Evolutionary conservation across 495 filamentous ascomycete genomes (phyloP).

Genomic region (Hypoxylon perforatum): DNA sequence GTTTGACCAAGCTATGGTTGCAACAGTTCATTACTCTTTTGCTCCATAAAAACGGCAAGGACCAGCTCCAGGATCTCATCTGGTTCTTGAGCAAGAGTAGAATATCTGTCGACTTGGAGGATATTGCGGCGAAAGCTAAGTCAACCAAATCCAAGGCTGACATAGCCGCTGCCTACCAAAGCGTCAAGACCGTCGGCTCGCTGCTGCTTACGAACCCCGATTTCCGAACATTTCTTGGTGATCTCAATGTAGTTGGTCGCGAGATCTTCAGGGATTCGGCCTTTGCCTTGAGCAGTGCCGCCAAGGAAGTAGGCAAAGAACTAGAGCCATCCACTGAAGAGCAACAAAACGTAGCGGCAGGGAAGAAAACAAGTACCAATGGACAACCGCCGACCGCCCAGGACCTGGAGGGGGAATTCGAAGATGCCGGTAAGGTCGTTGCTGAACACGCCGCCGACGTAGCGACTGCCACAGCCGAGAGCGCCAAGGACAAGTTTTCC

Average conservation of each 20-base stretch:
- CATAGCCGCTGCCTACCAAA: constrained; percentile 82
- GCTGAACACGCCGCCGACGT: constrained; percentile 73
- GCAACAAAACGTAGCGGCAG: constrained; percentile 64
- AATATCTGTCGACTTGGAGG: constrained; percentile 73
- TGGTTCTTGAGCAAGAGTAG: constrained; percentile 83
- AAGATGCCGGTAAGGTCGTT: constrained; percentile 72
- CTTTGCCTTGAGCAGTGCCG: constrained; percentile 76
- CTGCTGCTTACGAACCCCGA: constrained; percentile 89
- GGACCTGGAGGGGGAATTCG: constrained; percentile 70
- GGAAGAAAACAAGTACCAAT: constrained; percentile 58
- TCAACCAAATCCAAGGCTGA: constrained; percentile 79
- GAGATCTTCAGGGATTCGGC: constrained; percentile 91
- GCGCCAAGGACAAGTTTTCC: constrained; percentile 73
- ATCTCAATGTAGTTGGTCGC: constrained; percentile 79
- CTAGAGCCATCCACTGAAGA: constrained; percentile 74
- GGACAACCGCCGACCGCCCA: constrained; percentile 63
- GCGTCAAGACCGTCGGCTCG: constrained; percentile 83
- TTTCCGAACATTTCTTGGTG: constrained; percentile 87
- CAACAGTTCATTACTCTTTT: constrained; percentile 80
- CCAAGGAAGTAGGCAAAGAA: constrained; percentile 76
- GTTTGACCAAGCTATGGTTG: constrained; percentile 77
- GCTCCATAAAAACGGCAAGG: constrained; percentile 81
- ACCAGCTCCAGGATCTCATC: constrained; percentile 90
- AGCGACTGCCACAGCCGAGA: constrained; percentile 71
- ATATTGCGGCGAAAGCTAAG: constrained; percentile 70